These are phyloP conservation scores for Podospora pseudoanserina DNA, from an alignment of 495 filamentous ascomycete genomes.

Conservation along the genomic window DNA sequence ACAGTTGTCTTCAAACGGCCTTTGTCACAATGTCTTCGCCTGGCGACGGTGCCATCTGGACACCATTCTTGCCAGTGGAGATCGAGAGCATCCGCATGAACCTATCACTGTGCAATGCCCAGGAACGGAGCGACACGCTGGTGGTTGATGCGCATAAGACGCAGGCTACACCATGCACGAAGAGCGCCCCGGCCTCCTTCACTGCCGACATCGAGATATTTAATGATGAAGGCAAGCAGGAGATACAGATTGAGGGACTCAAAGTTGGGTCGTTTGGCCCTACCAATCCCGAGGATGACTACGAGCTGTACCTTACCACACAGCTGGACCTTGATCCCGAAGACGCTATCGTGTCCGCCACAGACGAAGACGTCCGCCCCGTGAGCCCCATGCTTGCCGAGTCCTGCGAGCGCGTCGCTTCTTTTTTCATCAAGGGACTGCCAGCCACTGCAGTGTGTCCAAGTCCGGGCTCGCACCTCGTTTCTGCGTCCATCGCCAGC, in stretches of 20 bases:
- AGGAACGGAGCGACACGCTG: slow-evolving; percentile 23
- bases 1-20: slow-evolving; percentile 45
- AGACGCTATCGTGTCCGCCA: slow-evolving; percentile 31
- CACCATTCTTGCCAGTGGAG: slow-evolving; percentile 39
- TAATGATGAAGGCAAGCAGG: slow-evolving; percentile 30
- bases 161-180: slow-evolving; percentile 21
- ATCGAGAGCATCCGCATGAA: slow-evolving; percentile 41
- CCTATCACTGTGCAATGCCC: slow-evolving; percentile 30
- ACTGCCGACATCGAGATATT: slow-evolving; percentile 40
- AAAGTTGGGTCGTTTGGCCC: slow-evolving; percentile 37
- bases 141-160: slow-evolving; percentile 38
- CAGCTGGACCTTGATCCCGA: slow-evolving; percentile 40
- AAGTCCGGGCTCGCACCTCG: neutral
- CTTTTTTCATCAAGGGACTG: slow-evolving; percentile 24
- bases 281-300: slow-evolving; percentile 40
- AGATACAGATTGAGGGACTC: slow-evolving; percentile 42
- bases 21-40: slow-evolving; percentile 46
- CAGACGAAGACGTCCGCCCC: neutral
- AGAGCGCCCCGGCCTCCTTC: slow-evolving; percentile 30
- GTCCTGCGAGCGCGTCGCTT: slow-evolving; percentile 38
- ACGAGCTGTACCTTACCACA: slow-evolving; percentile 44
- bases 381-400: slow-evolving; percentile 30
- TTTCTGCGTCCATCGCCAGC: neutral
- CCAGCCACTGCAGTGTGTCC: neutral
- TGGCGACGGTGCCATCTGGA: slow-evolving; percentile 45